These are phyloP conservation scores for Boletus rex-veris DNA, from an alignment of 768 basidiomycete genomes.

Conservation along the genomic window DNA sequence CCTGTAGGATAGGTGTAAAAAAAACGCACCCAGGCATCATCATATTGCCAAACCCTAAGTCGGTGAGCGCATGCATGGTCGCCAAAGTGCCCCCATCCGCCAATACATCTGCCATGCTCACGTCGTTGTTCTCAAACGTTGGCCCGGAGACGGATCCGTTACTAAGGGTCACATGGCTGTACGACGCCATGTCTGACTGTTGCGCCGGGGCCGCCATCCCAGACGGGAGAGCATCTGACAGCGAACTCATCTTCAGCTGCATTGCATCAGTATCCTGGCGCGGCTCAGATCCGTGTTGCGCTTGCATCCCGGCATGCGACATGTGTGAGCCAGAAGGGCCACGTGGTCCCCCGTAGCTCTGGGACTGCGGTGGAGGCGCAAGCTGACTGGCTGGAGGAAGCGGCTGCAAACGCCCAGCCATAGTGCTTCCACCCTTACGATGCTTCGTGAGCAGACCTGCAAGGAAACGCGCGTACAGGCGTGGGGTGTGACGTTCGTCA, in stretches of 20 bases:
- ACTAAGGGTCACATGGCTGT: slow-evolving; percentile 30
- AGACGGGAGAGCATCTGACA: background rate
- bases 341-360: slow-evolving; percentile 22
- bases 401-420: slow-evolving; percentile 48
- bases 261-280: slow-evolving; percentile 28
- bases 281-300: slow-evolving; percentile 13
- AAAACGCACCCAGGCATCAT: slow-evolving; percentile 71
- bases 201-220: background rate
- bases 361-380: slow-evolving; percentile 10
- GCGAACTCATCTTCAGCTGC: slow-evolving; percentile 25
- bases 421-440: slow-evolving; percentile 58
- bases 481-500: slow-evolving; percentile 78
- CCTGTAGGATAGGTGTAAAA: too few relatives aligned
- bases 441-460: slow-evolving; percentile 66
- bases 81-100: slow-evolving; percentile 58
- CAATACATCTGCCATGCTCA: slow-evolving; percentile 24
- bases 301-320: slow-evolving; percentile 15
- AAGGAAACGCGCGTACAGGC: slow-evolving; percentile 76
- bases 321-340: slow-evolving; percentile 29
- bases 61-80: slow-evolving; percentile 69
- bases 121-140: slow-evolving; percentile 9
- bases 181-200: slow-evolving; percentile 41
- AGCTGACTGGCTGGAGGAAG: slow-evolving; percentile 43
- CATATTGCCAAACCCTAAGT: slow-evolving; percentile 73
- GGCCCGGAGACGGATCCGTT: background rate